Base-by-base conservation (phyloP, 352 stramenopile species). In the Globisporangium mamillatum region DNA sequence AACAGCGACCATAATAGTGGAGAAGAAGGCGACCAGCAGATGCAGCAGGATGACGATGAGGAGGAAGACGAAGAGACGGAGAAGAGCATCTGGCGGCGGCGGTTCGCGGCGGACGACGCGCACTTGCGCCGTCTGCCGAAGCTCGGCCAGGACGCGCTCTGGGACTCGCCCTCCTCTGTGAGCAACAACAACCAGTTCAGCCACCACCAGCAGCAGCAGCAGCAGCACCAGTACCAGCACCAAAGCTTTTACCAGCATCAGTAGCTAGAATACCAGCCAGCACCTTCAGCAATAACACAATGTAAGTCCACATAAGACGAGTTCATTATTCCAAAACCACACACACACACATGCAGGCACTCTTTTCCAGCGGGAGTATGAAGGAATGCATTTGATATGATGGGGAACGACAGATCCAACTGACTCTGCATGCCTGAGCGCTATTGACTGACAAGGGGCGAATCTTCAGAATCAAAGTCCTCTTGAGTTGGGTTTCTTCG, bases 101-200 rank as follows among this genome's bases (percentile, higher is more conserved):
- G 79, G 18, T 74, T 76, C n/a, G 38, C 65, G 5, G 60, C 18
- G 34, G 14, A 38, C 57, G 52, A 27, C 52, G 54, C 66, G 54
- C 52, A 64, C 9, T 44, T 38, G 10, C 58, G 44, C 55, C 67
- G 73, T 18, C 54, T 79, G 41, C 79, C 79, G 7, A 82, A 74
- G 50, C 62, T 88, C 16, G 74, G 76, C 1, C 63, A 77, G 10
- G 75, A 80, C 50, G 78, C 80, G 29, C 63, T 86, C 4, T 86
- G 78, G 80, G 78, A 68, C 58, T 64, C 59, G 36, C 22, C 34
- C 2, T 48, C 29, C 6, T 14, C 56, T 10, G n/a, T 50, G 10
- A 24, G 18, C 14, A 46, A 63, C n/a, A 64, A 60, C 67, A 69
- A 69, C 59, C 68, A 73, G 65, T 64, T 54, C 18, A 81, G 71